Evolutionary conservation across 2,329 filamentous ascomycete genomes (phyloP).

Genomic region (Endoconidiophora polonica): DNA sequence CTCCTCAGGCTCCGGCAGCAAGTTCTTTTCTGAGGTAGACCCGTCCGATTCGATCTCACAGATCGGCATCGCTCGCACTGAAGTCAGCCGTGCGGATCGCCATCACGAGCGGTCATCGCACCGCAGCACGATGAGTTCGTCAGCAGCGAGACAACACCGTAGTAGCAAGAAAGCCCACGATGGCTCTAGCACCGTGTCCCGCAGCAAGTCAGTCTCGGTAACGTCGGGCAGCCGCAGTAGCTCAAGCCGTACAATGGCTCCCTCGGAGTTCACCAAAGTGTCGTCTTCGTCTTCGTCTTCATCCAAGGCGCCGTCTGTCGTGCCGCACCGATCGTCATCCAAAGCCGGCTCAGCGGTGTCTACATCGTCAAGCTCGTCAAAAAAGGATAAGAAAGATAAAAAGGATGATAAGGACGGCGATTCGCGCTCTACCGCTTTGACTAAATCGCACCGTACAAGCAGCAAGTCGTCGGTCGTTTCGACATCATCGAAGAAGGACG

Average conservation of each 20-base stretch:
- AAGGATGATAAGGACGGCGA: slow-evolving; percentile 22
- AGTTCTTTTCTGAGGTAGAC: slow-evolving; percentile 26
- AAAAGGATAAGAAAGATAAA: slow-evolving; percentile 19
- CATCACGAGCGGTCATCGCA: slow-evolving; percentile 8
- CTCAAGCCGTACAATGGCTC: neutral
- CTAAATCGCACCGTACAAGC: slow-evolving; percentile 1
- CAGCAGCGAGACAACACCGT: neutral
- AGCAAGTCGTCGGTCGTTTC: slow-evolving; percentile 15
- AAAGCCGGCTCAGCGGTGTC: slow-evolving; percentile 9
- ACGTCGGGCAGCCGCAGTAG: neutral
- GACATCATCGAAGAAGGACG: slow-evolving; percentile 1
- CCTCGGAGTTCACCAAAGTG: neutral
- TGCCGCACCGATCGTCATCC: neutral
- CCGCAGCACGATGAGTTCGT: slow-evolving; percentile 12
- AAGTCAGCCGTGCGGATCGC: slow-evolving; percentile 6
- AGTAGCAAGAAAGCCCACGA: slow-evolving; percentile 20
- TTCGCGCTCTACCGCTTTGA: neutral
- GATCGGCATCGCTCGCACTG: slow-evolving; percentile 14
- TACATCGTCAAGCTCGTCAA: slow-evolving; percentile 18
- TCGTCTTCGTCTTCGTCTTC: slow-evolving; percentile 2
- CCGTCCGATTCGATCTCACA: slow-evolving; percentile 16
- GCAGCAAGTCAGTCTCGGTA: slow-evolving; percentile 7
- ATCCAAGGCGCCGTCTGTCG: slow-evolving; percentile 1
- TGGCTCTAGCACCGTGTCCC: slow-evolving; percentile 8
- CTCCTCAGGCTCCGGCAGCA: slow-evolving; percentile 19